These are phyloP conservation scores for Pseudoscleropodium purum DNA, from an alignment of 225 moss, liverwort and hornwort species.

Conservation along the genomic window DNA sequence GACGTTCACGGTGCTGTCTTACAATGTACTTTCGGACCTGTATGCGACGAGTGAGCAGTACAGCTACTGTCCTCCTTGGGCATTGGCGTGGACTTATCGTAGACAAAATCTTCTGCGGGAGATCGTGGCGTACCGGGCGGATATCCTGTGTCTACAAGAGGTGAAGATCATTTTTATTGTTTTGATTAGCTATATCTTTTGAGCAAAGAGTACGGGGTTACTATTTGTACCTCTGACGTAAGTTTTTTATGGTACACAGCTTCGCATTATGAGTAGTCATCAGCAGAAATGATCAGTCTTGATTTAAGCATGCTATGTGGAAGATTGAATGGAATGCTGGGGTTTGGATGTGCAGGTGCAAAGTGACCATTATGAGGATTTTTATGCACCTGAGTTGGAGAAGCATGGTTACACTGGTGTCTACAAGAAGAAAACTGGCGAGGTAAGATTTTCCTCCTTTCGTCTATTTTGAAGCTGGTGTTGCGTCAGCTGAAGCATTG, in stretches of 20 bases:
- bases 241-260: background rate
- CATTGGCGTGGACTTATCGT: conserved; percentile 92
- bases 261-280: background rate
- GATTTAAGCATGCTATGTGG: background rate
- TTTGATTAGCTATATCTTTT: background rate
- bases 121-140: conserved; percentile 71
- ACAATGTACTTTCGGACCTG: conserved; percentile 91
- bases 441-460: conserved; percentile 26
- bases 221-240: background rate
- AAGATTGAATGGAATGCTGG: background rate
- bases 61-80: conserved; percentile 99
- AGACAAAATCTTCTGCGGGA: conserved; percentile 77
- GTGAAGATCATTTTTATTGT: background rate
- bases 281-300: background rate
- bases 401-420: conserved; percentile 97
- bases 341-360: conserved; percentile 58
- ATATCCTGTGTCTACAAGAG: conserved; percentile 89
- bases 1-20: conserved; percentile 91
- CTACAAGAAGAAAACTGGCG: conserved; percentile 96
- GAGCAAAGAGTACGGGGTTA: background rate
- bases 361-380: conserved; percentile 98
- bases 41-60: conserved; percentile 94
- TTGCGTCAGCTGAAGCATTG: background rate
- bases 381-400: conserved; percentile 91
- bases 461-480: background rate